Evolutionary conservation across 352 stramenopile species (phyloP), one percentile per base, ranked within the genome.

Genomic region (Phytophthora uliginosa): DNA sequence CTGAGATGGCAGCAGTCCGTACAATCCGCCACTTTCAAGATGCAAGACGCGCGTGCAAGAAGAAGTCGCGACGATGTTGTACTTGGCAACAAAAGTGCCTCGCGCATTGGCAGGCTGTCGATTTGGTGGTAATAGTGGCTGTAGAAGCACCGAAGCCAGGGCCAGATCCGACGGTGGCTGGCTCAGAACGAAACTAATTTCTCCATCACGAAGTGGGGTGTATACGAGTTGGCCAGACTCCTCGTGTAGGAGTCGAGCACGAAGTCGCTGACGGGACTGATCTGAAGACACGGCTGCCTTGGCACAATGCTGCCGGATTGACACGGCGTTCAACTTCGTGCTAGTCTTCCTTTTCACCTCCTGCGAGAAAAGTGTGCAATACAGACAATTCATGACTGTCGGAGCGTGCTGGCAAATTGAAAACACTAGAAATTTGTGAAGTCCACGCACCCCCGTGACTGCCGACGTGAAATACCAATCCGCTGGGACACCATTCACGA

Each of bases 401-500:
- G 12, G 36, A 7, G 36, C 7, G 0, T 42, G 36, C 3, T 42
- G 34, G 36, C 18, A 2, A 15, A 5, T 15, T 53, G 7, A 8
- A 24, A 50, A 5, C 31, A 26, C 4, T 55, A 62, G 12, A 40
- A 34, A n/a, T 64, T 13, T 48, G 5, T 48, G 13, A 73, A 45
- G 18, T 33, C 4, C 1, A 61, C 78, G 28, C 55, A 92, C 85
- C 28, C 83, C 85, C 6, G 85, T 88, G 66, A 34, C 47, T 3
- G 82, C 59, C 4, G 85, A 93, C 3, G 85, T 91, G 69, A 84
- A 90, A 69, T 82, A 93, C 85, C 85, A 93, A 38, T 85, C 80
- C 8, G 53, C 64, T 8, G 75, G 73, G 22, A 28, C 73, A 18
- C 85, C 85, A n/a, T 78, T 73, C 9, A 69, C 40, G 56, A 93